Evolutionary conservation across 352 stramenopile genomes (phyloP).

Genomic region (Globisporangium takayamanum): DNA sequence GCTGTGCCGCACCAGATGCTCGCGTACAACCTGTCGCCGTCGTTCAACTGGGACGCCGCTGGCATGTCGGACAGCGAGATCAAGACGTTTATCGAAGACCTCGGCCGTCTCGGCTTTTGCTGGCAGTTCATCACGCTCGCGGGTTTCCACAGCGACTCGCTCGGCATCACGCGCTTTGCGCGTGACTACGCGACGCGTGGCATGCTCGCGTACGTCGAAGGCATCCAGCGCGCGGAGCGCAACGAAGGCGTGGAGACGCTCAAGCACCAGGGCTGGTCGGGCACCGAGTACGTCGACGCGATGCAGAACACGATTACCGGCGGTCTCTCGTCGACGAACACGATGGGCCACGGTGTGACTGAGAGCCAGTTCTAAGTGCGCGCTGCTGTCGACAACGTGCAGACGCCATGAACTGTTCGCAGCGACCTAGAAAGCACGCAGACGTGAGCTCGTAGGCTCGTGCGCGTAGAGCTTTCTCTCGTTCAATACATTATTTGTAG

Average conservation of each 20-base stretch:
- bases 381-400: no score
- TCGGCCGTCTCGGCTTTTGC: constrained; percentile 93
- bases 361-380: constrained; percentile 92
- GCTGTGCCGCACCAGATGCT: constrained; percentile 95
- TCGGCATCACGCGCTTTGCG: constrained; percentile 94
- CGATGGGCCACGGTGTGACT: constrained; percentile 96
- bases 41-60: constrained; percentile 98
- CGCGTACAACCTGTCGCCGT: constrained; percentile 97
- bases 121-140: constrained; percentile 99
- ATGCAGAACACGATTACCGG: constrained; percentile 95
- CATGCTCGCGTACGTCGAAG: constrained; percentile 96
- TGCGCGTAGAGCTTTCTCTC: neutral
- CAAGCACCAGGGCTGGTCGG: constrained; percentile 98
- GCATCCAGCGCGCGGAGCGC: constrained; percentile 94
- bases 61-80: constrained; percentile 94
- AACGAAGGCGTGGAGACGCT: constrained; percentile 93
- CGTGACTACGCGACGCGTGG: constrained; percentile 87
- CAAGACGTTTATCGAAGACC: constrained; percentile 92
- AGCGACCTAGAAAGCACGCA: no score
- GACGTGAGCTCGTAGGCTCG: no score
- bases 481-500: neutral
- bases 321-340: constrained; percentile 94
- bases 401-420: no score
- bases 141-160: constrained; percentile 97
- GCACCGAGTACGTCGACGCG: constrained; percentile 94